Conservation (phyloP, 352 stramenopile genomes). For the Halophytophthora polymorphica region DNA sequence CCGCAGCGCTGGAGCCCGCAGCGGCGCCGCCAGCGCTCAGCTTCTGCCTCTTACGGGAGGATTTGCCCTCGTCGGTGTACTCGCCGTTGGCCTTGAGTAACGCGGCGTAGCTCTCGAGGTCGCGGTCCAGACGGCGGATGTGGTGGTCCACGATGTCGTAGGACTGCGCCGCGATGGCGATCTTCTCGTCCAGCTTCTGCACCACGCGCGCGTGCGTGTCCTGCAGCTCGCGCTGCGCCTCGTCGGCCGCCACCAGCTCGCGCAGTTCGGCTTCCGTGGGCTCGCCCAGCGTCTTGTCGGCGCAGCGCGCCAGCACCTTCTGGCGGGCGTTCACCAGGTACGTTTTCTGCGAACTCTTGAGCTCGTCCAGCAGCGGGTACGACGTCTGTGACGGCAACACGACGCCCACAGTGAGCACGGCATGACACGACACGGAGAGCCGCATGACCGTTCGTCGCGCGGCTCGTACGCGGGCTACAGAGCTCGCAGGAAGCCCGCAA, state of each 20-base stretch:
- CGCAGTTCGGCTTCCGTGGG: constrained; percentile 63
- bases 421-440: background rate
- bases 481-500: background rate
- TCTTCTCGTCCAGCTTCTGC: constrained; percentile 87
- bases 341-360: constrained; percentile 57
- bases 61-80: constrained; percentile 70
- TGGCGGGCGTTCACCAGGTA: constrained; percentile 59
- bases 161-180: constrained; percentile 80
- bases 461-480: background rate
- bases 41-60: constrained; percentile 52
- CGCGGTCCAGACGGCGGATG: constrained; percentile 75
- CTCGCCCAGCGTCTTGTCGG: constrained; percentile 41
- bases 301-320: constrained; percentile 63
- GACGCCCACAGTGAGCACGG: constrained; percentile 3
- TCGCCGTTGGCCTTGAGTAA: constrained; percentile 76
- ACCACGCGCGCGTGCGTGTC: constrained; percentile 69
- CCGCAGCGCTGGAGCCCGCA: background rate
- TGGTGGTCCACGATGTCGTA: constrained; percentile 88
- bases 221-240: constrained; percentile 35
- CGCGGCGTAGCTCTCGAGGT: constrained; percentile 68
- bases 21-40: constrained; percentile 11
- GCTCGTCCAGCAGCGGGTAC: constrained; percentile 74
- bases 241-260: constrained; percentile 60
- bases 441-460: too few species aligned
- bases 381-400: constrained; percentile 38